Evolutionary conservation across 441 rosid species (phyloP).

Genomic region (Brassica hybrid): DNA sequence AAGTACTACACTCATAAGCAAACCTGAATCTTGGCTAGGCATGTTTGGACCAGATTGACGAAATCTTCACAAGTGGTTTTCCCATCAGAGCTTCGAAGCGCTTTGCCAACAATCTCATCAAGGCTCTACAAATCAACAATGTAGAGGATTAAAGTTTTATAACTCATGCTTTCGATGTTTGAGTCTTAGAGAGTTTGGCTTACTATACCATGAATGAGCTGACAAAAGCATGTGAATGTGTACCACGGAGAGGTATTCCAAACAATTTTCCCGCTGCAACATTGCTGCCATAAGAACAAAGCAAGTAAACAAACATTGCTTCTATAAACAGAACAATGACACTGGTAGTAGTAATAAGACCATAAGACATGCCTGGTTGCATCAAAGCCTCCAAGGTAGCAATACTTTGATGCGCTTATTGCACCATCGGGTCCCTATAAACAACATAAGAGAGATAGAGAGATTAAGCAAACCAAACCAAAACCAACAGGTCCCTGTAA

Average conservation of each 20-base stretch:
- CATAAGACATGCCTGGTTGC: constrained; percentile 80
- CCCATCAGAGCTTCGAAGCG: constrained; percentile 64
- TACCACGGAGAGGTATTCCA: constrained; percentile 93
- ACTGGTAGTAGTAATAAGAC: background rate
- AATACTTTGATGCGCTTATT: constrained; percentile 91
- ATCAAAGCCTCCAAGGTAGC: constrained; percentile 98
- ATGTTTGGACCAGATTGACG: constrained; percentile 71
- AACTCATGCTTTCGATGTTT: background rate
- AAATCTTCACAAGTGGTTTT: constrained; percentile 78
- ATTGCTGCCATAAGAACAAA: constrained; percentile 58
- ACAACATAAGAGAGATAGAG: background rate
- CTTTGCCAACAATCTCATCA: constrained; percentile 80
- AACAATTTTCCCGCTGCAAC: constrained; percentile 90
- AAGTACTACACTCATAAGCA: background rate
- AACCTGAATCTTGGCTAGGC: constrained; percentile 83
- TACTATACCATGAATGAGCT: constrained; percentile 67
- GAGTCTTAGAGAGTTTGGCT: background rate
- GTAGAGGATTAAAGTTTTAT: too few species aligned
- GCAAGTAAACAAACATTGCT: background rate
- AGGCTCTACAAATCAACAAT: constrained; percentile 53
- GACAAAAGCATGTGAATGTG: constrained; percentile 97
- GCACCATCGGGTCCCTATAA: constrained; percentile 98
- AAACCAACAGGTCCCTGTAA: too few species aligned
- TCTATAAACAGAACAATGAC: background rate
- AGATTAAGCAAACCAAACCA: background rate